Evolutionary conservation across 495 filamentous ascomycete genomes (phyloP).

Genomic region (Xylaria longipes): DNA sequence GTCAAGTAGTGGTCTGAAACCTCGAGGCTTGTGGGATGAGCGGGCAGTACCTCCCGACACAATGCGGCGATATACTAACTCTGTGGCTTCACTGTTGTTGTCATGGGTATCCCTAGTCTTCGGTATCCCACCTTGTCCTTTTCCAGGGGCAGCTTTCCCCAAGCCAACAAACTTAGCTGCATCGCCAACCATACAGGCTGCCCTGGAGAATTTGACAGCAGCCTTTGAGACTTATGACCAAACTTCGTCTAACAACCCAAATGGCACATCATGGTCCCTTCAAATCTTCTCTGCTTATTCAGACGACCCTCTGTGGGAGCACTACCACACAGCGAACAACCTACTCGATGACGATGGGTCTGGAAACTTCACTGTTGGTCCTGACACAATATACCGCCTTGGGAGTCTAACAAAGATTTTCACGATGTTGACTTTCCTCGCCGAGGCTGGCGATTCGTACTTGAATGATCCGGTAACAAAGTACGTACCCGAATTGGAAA

Average conservation of each 20-base stretch:
- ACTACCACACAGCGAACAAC: slow-evolving; percentile 54
- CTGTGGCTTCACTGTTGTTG: not conserved
- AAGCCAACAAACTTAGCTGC: slow-evolving; percentile 47
- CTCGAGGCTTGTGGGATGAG: not conserved
- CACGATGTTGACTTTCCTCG: slow-evolving; percentile 55
- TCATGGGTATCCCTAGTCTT: not conserved
- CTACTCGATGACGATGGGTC: slow-evolving; percentile 38
- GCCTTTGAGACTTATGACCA: slow-evolving; percentile 40
- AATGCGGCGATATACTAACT: not conserved
- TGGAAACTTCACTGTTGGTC: slow-evolving; percentile 47
- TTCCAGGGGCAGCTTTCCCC: slow-evolving; percentile 57
- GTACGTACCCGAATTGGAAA: slow-evolving; percentile 61
- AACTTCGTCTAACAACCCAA: slow-evolving; percentile 45
- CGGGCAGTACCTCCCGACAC: not conserved
- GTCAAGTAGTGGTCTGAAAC: not conserved
- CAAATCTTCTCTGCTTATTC: slow-evolving; percentile 56
- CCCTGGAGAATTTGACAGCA: slow-evolving; percentile 47
- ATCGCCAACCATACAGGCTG: slow-evolving; percentile 41
- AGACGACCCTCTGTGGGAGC: slow-evolving; percentile 49
- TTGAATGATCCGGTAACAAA: slow-evolving; percentile 57
- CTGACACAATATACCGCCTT: slow-evolving; percentile 58
- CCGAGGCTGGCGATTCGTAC: slow-evolving; percentile 47
- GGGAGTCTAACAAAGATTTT: slow-evolving; percentile 59
- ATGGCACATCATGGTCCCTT: slow-evolving; percentile 58
- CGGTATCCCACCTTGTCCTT: slow-evolving; percentile 52